phyloP scores from a whole-genome alignment of 2,329 filamentous ascomycete species.

The Talaromyces sp. region DNA sequence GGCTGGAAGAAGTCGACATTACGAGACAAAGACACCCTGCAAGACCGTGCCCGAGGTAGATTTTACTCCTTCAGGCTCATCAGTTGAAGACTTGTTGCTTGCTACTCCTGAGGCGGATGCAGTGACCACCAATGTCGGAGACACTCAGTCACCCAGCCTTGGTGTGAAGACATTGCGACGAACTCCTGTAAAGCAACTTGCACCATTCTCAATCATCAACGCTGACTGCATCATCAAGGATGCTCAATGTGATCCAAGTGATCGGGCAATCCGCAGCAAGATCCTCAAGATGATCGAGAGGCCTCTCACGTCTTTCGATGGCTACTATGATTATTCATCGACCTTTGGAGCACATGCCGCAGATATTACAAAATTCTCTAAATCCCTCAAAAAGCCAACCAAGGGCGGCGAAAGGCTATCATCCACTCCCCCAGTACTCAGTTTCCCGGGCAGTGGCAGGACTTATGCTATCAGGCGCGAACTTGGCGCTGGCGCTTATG shows the following conservation, averaged over 20 bases:
- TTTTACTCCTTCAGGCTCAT: conserved; percentile 28
- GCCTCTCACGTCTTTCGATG: conserved; percentile 67
- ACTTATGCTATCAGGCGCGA: conserved; percentile 78
- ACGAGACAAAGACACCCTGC: conserved; percentile 71
- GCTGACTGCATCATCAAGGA: conserved; percentile 73
- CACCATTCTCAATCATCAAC: conserved; percentile 23
- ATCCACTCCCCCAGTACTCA: conserved; percentile 60
- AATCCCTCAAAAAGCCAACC: conserved; percentile 54
- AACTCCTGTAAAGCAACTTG: conserved; percentile 22
- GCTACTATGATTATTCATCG: conserved; percentile 70
- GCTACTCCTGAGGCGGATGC: conserved; percentile 62
- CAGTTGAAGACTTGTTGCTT: conserved; percentile 49
- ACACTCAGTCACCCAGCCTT: conserved; percentile 34
- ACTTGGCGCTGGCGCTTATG: conserved; percentile 89
- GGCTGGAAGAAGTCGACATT: conserved; percentile 56
- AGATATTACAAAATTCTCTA: conserved; percentile 80
- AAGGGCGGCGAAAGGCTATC: conserved; percentile 57
- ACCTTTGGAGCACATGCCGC: conserved; percentile 62
- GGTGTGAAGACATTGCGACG: conserved; percentile 36
- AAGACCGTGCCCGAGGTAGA: conserved; percentile 42
- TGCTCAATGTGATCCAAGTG: conserved; percentile 80
- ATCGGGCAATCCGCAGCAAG: conserved; percentile 66
- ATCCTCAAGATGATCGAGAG: conserved; percentile 74
- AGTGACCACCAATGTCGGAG: conserved; percentile 44
- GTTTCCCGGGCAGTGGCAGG: conserved; percentile 61